phyloP scores from a whole-genome alignment of 768 basidiomycete genomes.

The Russula emetica region DNA sequence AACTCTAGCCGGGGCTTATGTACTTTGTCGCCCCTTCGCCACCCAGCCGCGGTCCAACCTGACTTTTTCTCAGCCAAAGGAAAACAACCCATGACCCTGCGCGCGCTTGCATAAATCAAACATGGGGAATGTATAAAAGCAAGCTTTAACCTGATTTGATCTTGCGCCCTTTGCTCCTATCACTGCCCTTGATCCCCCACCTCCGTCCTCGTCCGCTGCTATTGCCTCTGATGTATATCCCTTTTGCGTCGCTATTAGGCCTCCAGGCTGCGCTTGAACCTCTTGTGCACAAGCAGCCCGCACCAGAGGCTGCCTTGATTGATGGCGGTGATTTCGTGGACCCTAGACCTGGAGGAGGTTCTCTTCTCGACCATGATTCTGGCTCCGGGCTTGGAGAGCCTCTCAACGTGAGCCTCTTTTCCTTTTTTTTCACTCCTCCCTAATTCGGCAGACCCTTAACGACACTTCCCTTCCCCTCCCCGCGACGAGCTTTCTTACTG shows the following conservation, averaged over 20 bases:
- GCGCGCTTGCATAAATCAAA: not conserved
- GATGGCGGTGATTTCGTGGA: not conserved
- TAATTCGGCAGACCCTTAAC: not conserved
- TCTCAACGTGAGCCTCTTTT: constrained; percentile 20
- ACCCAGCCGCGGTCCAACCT: too few relatives aligned
- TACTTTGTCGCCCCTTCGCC: too few relatives aligned
- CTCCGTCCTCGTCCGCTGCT: too few relatives aligned
- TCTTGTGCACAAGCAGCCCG: not conserved
- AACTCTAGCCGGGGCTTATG: too few relatives aligned
- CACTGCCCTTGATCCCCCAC: too few relatives aligned
- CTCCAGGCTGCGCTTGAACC: constrained; percentile 9
- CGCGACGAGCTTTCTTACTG: not conserved
- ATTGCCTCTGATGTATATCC: constrained; percentile 12
- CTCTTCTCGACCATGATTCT: not conserved
- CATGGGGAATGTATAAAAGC: not conserved
- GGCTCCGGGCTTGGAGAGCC: constrained; percentile 20
- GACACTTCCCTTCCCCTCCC: too few relatives aligned
- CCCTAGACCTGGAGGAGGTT: not conserved
- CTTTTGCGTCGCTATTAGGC: constrained; percentile 11
- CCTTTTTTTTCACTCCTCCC: not conserved
- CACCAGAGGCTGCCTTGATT: not conserved
- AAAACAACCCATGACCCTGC: too few relatives aligned
- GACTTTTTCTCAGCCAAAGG: too few relatives aligned
- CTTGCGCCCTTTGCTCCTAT: not conserved
- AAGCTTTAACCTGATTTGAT: not conserved